Conservation (phyloP, 352 stramenopile genomes). For the Lagenidium sp. region DNA sequence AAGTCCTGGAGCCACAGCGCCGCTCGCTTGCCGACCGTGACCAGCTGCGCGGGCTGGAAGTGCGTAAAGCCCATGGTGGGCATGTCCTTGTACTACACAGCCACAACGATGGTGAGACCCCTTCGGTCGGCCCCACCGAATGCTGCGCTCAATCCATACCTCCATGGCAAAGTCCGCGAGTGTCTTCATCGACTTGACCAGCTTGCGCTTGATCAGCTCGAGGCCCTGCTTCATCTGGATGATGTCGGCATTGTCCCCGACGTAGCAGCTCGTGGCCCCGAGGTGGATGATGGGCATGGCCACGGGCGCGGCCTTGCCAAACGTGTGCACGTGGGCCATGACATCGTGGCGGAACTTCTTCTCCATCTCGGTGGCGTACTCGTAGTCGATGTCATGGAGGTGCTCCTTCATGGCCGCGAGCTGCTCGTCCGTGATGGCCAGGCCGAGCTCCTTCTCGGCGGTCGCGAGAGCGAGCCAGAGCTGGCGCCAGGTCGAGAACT, state of each 20-base stretch:
- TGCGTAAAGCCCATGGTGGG: slow-evolving; percentile 99
- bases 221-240: slow-evolving; percentile 96
- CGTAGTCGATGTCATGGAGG: slow-evolving; percentile 97
- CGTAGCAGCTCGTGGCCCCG: slow-evolving; percentile 97
- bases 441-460: slow-evolving; percentile 95
- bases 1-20: slow-evolving; percentile 98
- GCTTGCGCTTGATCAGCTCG: slow-evolving; percentile 94
- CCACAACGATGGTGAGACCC: no score
- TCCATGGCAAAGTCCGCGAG: slow-evolving; percentile 91
- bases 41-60: slow-evolving; percentile 98
- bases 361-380: slow-evolving; percentile 96
- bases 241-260: slow-evolving; percentile 99
- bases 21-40: slow-evolving; percentile 97
- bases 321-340: slow-evolving; percentile 99
- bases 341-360: slow-evolving; percentile 99
- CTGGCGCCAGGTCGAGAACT: slow-evolving; percentile 99
- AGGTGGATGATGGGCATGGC: slow-evolving; percentile 99
- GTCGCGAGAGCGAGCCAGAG: slow-evolving; percentile 97
- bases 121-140: no score
- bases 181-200: slow-evolving; percentile 95
- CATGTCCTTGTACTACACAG: slow-evolving; percentile 90
- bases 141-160: no score
- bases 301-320: slow-evolving; percentile 92
- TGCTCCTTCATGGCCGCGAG: slow-evolving; percentile 94
- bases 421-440: slow-evolving; percentile 97